Percentiles rank a stretch among this genome's conserved stretches.
Evolutionary conservation across 2,329 filamentous ascomycete genomes (phyloP).

Genomic region (Ophiosphaerella korrae): DNA sequence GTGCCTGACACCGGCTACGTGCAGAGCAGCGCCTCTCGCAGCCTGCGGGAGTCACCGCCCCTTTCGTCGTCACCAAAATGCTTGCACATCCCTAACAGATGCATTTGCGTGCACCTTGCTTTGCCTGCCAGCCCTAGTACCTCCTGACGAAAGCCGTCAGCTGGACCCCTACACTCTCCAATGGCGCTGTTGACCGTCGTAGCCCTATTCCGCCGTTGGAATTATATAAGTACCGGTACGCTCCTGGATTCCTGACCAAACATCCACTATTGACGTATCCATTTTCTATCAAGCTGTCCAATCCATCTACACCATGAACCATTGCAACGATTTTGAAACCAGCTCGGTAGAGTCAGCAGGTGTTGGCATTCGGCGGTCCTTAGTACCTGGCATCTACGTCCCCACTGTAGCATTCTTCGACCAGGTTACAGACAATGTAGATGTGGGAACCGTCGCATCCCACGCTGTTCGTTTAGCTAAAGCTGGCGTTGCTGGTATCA

Average conservation of each 20-base stretch:
- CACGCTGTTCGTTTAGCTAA: conserved; percentile 71
- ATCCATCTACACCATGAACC: conserved; percentile 40
- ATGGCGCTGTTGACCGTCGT: conserved; percentile 19
- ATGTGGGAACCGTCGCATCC: conserved; percentile 46
- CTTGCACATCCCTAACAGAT: conserved; percentile 30
- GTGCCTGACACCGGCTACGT: conserved; percentile 43
- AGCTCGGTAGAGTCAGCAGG: conserved; percentile 45
- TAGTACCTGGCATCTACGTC: conserved; percentile 51
- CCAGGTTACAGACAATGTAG: conserved; percentile 47
- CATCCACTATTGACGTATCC: conserved; percentile 42
- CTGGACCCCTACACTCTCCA: conserved; percentile 46
- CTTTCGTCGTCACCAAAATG: too few species aligned
- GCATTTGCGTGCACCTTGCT: conserved; percentile 33
- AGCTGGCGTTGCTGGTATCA: conserved; percentile 73
- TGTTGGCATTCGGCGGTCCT: conserved; percentile 39
- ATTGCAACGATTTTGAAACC: conserved; percentile 45
- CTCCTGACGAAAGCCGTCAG: conserved; percentile 42
- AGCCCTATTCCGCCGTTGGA: conserved; percentile 32
- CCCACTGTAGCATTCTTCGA: conserved; percentile 54
- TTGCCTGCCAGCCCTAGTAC: conserved; percentile 36
- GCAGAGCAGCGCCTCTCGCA: too few species aligned
- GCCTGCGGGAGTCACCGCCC: too few species aligned
- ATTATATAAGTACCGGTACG: conserved; percentile 46
- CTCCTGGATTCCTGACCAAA: conserved; percentile 34
- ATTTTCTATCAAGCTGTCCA: conserved; percentile 44